phyloP scores from a whole-genome alignment of 257 asterid genomes.

The Cruciata laevipes region DNA sequence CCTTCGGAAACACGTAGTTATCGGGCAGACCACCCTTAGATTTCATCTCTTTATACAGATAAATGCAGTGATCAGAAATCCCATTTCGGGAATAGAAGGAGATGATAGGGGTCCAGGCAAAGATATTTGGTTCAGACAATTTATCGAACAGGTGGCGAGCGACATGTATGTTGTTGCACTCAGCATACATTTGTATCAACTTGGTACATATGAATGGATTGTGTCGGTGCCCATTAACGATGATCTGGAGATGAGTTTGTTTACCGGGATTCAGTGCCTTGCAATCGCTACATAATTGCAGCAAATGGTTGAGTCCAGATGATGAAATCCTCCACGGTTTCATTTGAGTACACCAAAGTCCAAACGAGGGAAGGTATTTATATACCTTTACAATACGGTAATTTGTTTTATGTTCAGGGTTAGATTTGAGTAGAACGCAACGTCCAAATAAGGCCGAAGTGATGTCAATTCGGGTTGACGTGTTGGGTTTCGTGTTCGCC shows the following conservation, averaged over 20 bases:
- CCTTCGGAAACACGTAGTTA: slow-evolving; percentile 31
- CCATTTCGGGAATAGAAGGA: slow-evolving; percentile 28
- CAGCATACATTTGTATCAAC: slow-evolving; percentile 23
- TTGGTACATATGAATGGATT: slow-evolving; percentile 25
- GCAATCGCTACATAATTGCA: slow-evolving; percentile 26
- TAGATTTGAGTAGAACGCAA: no score
- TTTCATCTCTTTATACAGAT: slow-evolving; percentile 29
- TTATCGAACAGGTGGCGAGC: slow-evolving; percentile 28
- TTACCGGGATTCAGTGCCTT: slow-evolving; percentile 19
- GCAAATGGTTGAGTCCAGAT: slow-evolving; percentile 20
- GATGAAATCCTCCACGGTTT: background rate
- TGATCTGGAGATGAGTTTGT: slow-evolving; percentile 30
- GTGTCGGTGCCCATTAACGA: slow-evolving; percentile 17
- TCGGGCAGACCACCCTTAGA: slow-evolving; percentile 24
- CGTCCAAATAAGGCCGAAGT: no score
- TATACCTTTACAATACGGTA: background rate
- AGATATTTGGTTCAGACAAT: slow-evolving; percentile 35
- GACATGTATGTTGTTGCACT: slow-evolving; percentile 19
- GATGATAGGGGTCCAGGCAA: slow-evolving; percentile 31
- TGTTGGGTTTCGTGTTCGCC: no score
- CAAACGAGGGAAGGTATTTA: background rate
- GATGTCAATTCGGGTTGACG: no score
- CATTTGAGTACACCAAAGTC: background rate
- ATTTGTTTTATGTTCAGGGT: no score
- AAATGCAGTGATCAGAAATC: slow-evolving; percentile 22